Evolutionary conservation across 352 stramenopile species (phyloP).

Genomic region (Globisporangium uncinulatum): DNA sequence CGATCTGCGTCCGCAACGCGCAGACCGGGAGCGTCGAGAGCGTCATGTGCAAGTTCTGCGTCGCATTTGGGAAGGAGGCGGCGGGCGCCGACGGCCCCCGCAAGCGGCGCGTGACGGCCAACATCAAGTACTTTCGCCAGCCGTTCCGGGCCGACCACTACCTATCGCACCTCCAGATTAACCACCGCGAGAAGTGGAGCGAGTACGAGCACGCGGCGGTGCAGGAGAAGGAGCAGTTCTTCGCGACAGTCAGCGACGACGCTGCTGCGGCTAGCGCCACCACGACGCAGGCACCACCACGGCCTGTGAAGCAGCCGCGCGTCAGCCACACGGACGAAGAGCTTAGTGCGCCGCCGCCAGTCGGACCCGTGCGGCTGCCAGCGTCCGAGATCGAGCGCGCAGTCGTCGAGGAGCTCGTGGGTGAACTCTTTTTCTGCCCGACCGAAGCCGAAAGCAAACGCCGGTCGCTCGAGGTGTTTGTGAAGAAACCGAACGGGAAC

Average conservation of each 20-base stretch:
- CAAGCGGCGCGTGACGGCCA: constrained; percentile 56
- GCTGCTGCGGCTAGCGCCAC: constrained; percentile 19
- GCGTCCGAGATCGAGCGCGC: constrained; percentile 52
- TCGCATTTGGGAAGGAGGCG: constrained; percentile 63
- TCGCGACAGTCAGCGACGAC: constrained; percentile 31
- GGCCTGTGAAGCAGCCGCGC: constrained; percentile 7
- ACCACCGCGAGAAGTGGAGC: constrained; percentile 58
- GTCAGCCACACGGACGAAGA: neutral
- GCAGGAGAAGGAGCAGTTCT: constrained; percentile 56
- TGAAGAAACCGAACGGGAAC: constrained; percentile 27
- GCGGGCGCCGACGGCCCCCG: constrained; percentile 30
- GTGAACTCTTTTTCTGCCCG: constrained; percentile 43
- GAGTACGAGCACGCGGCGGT: constrained; percentile 50
- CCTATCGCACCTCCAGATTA: constrained; percentile 61
- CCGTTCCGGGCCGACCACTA: constrained; percentile 67
- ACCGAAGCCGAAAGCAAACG: constrained; percentile 35
- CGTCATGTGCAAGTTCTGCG: constrained; percentile 76
- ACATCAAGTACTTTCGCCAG: constrained; percentile 72
- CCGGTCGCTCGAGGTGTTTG: constrained; percentile 45
- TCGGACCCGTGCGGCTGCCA: constrained; percentile 37
- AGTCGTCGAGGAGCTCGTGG: constrained; percentile 47
- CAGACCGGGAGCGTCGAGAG: constrained; percentile 44
- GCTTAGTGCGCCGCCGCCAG: constrained; percentile 9
- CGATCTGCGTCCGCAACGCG: constrained; percentile 51
- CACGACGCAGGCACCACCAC: constrained; percentile 22